Percentiles rank a stretch among this genome's conserved stretches.
Evolutionary conservation across 768 basidiomycete species (phyloP).

Genomic region (Lyophyllum atratum): DNA sequence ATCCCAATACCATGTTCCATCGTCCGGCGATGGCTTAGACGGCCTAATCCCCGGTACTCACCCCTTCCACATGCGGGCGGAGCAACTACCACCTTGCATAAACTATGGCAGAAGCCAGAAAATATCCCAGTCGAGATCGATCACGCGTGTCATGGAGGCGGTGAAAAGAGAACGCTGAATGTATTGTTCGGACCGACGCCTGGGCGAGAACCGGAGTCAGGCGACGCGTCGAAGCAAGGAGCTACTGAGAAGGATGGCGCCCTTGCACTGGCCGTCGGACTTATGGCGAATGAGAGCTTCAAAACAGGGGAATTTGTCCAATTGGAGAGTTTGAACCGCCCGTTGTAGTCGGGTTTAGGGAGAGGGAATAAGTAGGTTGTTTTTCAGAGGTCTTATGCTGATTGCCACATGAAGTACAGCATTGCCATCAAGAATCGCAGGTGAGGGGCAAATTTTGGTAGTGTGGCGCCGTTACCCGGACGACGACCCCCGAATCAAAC

Average conservation of each 20-base stretch:
- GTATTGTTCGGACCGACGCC: slow-evolving; percentile 48
- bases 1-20: slow-evolving; percentile 34
- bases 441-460: background rate
- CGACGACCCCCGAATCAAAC: background rate
- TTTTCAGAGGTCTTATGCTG: too few relatives aligned
- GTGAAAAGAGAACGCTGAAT: slow-evolving; percentile 48
- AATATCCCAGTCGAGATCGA: slow-evolving; percentile 41
- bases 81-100: slow-evolving; percentile 44
- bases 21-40: slow-evolving; percentile 31
- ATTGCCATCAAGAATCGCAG: background rate
- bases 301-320: slow-evolving; percentile 43
- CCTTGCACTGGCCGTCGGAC: slow-evolving; percentile 45
- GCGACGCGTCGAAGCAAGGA: slow-evolving; percentile 46
- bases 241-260: slow-evolving; percentile 51
- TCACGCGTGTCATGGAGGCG: slow-evolving; percentile 49
- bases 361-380: too few relatives aligned
- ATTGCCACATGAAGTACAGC: too few relatives aligned
- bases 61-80: slow-evolving; percentile 44
- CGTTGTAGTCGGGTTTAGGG: slow-evolving; percentile 17
- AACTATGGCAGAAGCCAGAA: slow-evolving; percentile 43
- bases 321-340: slow-evolving; percentile 31
- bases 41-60: slow-evolving; percentile 38
- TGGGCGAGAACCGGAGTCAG: slow-evolving; percentile 38
- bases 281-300: slow-evolving; percentile 53
- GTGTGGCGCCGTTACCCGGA: too few relatives aligned